Conservation (phyloP, 2,329 filamentous ascomycete species). For the Pseudofabraea citricarpa region DNA sequence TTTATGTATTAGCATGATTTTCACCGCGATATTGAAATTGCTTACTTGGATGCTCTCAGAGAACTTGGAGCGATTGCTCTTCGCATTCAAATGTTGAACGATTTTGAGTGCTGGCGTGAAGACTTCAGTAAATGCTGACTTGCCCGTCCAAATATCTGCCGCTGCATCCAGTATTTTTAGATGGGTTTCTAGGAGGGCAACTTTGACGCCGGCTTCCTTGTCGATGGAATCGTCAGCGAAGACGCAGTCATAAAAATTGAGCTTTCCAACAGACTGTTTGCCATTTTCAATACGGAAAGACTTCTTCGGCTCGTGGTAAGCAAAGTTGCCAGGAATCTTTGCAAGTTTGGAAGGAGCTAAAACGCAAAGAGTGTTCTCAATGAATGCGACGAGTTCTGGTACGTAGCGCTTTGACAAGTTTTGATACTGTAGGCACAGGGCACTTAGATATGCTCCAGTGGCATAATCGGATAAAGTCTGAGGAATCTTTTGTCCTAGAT, state of each 20-base stretch:
- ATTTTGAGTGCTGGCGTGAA: constrained; percentile 61
- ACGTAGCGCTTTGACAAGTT: constrained; percentile 78
- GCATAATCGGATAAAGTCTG: constrained; percentile 61
- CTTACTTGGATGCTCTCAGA: constrained; percentile 30
- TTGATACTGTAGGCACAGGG: constrained; percentile 79
- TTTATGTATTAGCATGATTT: constrained; percentile 12
- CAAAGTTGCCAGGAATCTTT: constrained; percentile 50
- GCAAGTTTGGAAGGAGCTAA: constrained; percentile 53
- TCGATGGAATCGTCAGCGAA: constrained; percentile 15
- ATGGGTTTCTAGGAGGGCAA: constrained; percentile 58
- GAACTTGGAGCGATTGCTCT: constrained; percentile 45
- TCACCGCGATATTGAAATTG: neutral
- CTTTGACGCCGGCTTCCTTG: constrained; percentile 37
- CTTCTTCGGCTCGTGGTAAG: constrained; percentile 50
- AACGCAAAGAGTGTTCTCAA: constrained; percentile 66
- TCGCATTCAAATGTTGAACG: constrained; percentile 56
- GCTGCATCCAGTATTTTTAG: constrained; percentile 62
- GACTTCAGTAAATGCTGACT: constrained; percentile 73
- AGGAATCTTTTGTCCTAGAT: constrained; percentile 73
- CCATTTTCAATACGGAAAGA: constrained; percentile 46
- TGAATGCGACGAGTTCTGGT: constrained; percentile 82
- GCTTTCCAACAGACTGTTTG: constrained; percentile 41
- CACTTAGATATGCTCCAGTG: constrained; percentile 73
- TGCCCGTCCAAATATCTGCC: constrained; percentile 67
- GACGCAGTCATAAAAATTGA: constrained; percentile 56